phyloP scores from a whole-genome alignment of 768 basidiomycete species.

The Sarcomyxa edulis region DNA sequence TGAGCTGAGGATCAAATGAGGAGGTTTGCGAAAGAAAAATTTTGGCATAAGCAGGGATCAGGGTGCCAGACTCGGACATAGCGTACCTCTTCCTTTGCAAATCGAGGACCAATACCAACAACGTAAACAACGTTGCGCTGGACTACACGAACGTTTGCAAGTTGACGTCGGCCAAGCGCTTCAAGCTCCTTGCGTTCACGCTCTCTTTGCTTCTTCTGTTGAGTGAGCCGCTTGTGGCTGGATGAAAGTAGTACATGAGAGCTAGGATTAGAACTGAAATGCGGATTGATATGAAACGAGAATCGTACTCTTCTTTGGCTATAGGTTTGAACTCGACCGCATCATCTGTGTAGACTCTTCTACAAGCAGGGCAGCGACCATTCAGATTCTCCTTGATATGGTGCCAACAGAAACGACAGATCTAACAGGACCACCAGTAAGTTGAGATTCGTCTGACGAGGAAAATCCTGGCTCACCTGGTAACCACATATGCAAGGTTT shows the following conservation, averaged over 20 bases:
- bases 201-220: slow-evolving; percentile 92
- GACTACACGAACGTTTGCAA: slow-evolving; percentile 93
- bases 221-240: slow-evolving; percentile 91
- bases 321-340: slow-evolving; percentile 94
- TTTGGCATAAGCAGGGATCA: too few relatives aligned
- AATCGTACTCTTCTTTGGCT: slow-evolving; percentile 87
- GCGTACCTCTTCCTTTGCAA: slow-evolving; percentile 93
- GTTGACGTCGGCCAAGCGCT: slow-evolving; percentile 72
- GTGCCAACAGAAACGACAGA: slow-evolving; percentile 99
- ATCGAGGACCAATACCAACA: slow-evolving; percentile 88
- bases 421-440: slow-evolving; percentile 45
- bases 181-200: slow-evolving; percentile 96
- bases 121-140: slow-evolving; percentile 96
- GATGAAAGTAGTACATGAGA: slow-evolving; percentile 9
- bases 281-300: slow-evolving; percentile 5
- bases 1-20: slow-evolving; percentile 47
- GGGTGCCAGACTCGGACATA: too few relatives aligned
- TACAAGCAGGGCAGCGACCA: slow-evolving; percentile 93
- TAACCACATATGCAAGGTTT: slow-evolving; percentile 99
- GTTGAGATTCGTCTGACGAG: slow-evolving; percentile 3
- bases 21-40: slow-evolving; percentile 9
- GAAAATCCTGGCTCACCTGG: slow-evolving; percentile 51
- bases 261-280: slow-evolving; percentile 13
- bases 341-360: slow-evolving; percentile 89
- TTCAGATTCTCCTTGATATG: slow-evolving; percentile 97